A percentile compares a stretch with the other conserved stretches of the same genome.
Conservation (phyloP, 768 basidiomycete species). For the Fibroporia radiculosa region DNA sequence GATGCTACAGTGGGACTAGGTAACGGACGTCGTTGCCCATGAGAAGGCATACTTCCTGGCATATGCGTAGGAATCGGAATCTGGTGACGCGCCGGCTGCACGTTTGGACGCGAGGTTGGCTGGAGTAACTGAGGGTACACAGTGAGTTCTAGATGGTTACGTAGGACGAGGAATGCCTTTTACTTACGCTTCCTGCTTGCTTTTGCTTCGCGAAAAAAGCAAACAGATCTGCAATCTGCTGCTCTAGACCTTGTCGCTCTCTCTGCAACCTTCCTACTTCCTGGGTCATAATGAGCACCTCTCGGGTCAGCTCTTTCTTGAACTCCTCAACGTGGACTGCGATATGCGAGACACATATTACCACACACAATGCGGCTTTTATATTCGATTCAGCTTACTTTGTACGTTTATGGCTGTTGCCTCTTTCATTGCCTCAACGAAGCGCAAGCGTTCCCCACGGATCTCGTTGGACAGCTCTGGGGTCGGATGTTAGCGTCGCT, state of each 20-base stretch:
- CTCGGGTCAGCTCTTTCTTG: conserved; percentile 70
- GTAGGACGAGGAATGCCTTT: background rate
- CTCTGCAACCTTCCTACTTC: conserved; percentile 63
- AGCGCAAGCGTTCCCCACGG: conserved; percentile 74
- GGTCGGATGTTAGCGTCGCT: background rate
- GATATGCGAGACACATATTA: background rate
- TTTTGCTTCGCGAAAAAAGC: conserved; percentile 66
- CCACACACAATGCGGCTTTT: background rate
- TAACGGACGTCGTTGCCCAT: background rate
- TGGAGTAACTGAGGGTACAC: background rate
- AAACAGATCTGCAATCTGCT: conserved; percentile 67
- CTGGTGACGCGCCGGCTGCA: too few species aligned
- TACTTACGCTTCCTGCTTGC: conserved; percentile 22
- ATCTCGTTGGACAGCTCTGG: conserved; percentile 78
- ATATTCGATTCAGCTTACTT: conserved; percentile 31
- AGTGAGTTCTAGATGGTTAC: background rate
- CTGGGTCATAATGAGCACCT: conserved; percentile 66
- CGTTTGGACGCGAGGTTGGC: too few species aligned
- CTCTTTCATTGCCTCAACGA: conserved; percentile 94
- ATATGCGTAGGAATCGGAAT: too few species aligned
- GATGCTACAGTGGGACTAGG: conserved; percentile 1
- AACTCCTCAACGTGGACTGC: conserved; percentile 83
- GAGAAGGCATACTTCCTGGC: too few species aligned
- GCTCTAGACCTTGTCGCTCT: conserved; percentile 58
- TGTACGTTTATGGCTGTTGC: conserved; percentile 85